Evolutionary conservation across 2,329 filamentous ascomycete species (phyloP).

Genomic region (Hymenoscyphus scutula): DNA sequence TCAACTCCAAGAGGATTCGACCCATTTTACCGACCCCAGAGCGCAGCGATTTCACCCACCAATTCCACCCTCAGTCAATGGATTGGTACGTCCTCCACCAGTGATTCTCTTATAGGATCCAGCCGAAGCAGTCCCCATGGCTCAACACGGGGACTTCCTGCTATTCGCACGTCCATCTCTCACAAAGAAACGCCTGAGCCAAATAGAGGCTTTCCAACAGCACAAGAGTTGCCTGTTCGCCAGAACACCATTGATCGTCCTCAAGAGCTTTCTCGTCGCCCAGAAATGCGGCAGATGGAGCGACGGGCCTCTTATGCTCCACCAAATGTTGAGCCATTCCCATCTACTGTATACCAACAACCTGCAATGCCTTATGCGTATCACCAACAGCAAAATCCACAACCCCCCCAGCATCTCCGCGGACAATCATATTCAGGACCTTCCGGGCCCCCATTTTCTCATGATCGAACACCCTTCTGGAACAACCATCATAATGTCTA

Average conservation of each 20-base stretch:
- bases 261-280: constrained; percentile 19
- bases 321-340: constrained; percentile 13
- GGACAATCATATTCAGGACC: constrained; percentile 25
- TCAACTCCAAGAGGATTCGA: background rate
- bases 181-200: background rate
- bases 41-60: background rate
- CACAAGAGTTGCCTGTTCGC: background rate
- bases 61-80: background rate
- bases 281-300: constrained; percentile 16
- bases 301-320: background rate
- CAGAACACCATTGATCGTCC: constrained; percentile 11
- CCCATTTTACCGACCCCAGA: background rate
- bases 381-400: constrained; percentile 18
- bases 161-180: background rate
- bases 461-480: constrained; percentile 29
- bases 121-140: background rate
- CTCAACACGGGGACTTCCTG: background rate
- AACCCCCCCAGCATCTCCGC: constrained; percentile 17
- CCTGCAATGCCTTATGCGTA: constrained; percentile 22
- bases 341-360: constrained; percentile 15
- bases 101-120: background rate
- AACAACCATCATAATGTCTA: constrained; percentile 16
- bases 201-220: background rate
- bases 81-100: background rate
- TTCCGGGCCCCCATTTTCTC: constrained; percentile 15